phyloP scores from a whole-genome alignment of 140 eudicot genomes.

The Stevia rebaudiana region DNA sequence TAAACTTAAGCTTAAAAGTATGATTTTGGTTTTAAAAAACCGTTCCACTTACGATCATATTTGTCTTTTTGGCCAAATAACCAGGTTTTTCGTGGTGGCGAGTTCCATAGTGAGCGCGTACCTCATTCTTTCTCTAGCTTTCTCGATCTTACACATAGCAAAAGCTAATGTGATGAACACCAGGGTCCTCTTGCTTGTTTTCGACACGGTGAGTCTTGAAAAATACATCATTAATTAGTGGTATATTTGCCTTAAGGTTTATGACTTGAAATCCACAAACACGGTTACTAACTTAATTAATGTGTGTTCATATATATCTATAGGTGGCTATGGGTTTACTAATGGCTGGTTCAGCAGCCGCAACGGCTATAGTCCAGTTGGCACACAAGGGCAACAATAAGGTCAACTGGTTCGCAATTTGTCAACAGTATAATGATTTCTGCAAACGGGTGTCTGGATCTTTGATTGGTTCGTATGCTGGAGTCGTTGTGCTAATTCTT shows the following conservation, averaged over 20 bases:
- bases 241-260: neutral
- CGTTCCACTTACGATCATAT: too few species aligned
- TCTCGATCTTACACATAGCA: constrained; percentile 59
- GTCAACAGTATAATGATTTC: constrained; percentile 68
- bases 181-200: constrained; percentile 54
- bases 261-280: neutral
- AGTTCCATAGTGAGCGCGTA: constrained; percentile 60
- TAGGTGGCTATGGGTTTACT: constrained; percentile 68
- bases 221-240: neutral
- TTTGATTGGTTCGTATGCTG: constrained; percentile 74
- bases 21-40: too few species aligned
- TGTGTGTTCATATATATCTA: neutral
- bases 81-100: constrained; percentile 89
- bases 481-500: constrained; percentile 43
- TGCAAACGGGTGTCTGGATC: constrained; percentile 80
- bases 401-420: constrained; percentile 78
- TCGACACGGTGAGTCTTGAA: constrained; percentile 59
- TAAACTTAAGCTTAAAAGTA: too few species aligned
- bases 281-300: neutral
- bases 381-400: constrained; percentile 73
- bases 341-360: constrained; percentile 76
- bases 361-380: constrained; percentile 75
- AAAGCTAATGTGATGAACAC: constrained; percentile 41
- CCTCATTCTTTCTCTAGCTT: constrained; percentile 60
- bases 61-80: neutral